A percentile compares a stretch with the other conserved stretches of the same genome.
Evolutionary conservation across 1,284 basidiomycete genomes (phyloP).

Genomic region (Uromyces viciae-fabae): DNA sequence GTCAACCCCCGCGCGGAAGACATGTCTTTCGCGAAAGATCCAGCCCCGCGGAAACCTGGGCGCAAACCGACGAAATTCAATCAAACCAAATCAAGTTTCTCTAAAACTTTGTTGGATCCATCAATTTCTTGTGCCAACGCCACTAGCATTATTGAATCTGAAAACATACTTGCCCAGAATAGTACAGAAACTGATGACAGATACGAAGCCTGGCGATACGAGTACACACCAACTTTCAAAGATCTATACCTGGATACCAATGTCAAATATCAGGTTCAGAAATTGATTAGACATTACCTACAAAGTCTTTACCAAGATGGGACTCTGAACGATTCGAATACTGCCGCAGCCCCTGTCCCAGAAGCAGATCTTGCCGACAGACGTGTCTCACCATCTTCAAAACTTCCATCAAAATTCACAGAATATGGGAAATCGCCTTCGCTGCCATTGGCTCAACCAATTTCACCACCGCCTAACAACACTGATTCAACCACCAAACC

Average conservation of each 20-base stretch:
- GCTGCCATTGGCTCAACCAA: background rate
- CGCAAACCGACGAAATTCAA: constrained; percentile 33
- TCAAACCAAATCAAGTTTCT: constrained; percentile 4
- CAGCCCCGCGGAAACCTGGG: constrained; percentile 27
- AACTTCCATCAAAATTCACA: background rate
- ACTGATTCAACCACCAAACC: constrained; percentile 7
- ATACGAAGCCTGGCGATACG: constrained; percentile 52
- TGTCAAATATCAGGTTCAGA: constrained; percentile 23
- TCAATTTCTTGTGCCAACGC: background rate
- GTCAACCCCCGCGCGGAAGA: background rate
- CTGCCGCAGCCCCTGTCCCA: background rate
- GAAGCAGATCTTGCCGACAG: background rate
- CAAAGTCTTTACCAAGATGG: background rate
- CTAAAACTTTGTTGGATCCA: constrained; percentile 19
- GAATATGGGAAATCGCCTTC: background rate
- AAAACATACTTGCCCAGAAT: background rate
- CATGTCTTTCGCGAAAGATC: constrained; percentile 2
- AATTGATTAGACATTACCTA: constrained; percentile 19
- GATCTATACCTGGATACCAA: constrained; percentile 35
- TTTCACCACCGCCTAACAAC: background rate
- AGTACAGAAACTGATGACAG: constrained; percentile 47
- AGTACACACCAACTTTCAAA: constrained; percentile 49
- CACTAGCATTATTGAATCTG: constrained; percentile 3
- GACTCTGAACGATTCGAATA: background rate
- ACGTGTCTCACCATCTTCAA: background rate